Conservation (phyloP, 352 stramenopile genomes). For the Plasmopara viticola region DNA sequence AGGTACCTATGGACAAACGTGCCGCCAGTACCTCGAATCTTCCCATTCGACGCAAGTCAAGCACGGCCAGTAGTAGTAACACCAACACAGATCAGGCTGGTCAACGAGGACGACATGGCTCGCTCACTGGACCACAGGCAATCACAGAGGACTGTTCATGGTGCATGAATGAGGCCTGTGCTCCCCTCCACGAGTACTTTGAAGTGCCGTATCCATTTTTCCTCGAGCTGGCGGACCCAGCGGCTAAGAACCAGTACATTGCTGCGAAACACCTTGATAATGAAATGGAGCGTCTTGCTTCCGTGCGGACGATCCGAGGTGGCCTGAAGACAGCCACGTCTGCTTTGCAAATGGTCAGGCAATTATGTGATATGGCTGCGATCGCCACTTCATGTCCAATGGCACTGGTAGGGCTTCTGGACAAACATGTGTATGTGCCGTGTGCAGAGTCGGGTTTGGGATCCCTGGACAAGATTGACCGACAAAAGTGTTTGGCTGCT, state of each 20-base stretch:
- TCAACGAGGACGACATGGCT: slow-evolving; percentile 15
- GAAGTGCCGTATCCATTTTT: slow-evolving; percentile 71
- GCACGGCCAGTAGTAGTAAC: slow-evolving; percentile 31
- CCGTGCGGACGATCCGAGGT: slow-evolving; percentile 42
- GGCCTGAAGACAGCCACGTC: slow-evolving; percentile 34
- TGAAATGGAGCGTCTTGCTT: slow-evolving; percentile 56
- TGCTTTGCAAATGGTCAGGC: slow-evolving; percentile 45
- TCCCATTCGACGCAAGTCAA: slow-evolving; percentile 50
- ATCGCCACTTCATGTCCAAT: slow-evolving; percentile 69
- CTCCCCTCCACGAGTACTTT: slow-evolving; percentile 52
- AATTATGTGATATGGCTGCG: slow-evolving; percentile 76
- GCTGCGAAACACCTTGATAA: slow-evolving; percentile 62
- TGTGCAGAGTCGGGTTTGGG: slow-evolving; percentile 42
- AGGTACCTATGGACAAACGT: slow-evolving; percentile 29
- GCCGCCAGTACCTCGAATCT: slow-evolving; percentile 29
- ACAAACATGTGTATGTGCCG: slow-evolving; percentile 64
- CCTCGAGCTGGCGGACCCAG: slow-evolving; percentile 41
- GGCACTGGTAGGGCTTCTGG: slow-evolving; percentile 61
- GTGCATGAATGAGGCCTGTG: slow-evolving; percentile 68
- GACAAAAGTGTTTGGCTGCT: slow-evolving; percentile 55
- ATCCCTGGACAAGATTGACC: slow-evolving; percentile 36
- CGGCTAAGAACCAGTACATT: slow-evolving; percentile 53
- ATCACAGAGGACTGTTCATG: slow-evolving; percentile 37
- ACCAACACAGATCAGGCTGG: slow-evolving; percentile 7
- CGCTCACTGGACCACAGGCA: slow-evolving; percentile 9